Conservation (phyloP, 2,329 filamentous ascomycete species). For the Corynespora cassiicola region DNA sequence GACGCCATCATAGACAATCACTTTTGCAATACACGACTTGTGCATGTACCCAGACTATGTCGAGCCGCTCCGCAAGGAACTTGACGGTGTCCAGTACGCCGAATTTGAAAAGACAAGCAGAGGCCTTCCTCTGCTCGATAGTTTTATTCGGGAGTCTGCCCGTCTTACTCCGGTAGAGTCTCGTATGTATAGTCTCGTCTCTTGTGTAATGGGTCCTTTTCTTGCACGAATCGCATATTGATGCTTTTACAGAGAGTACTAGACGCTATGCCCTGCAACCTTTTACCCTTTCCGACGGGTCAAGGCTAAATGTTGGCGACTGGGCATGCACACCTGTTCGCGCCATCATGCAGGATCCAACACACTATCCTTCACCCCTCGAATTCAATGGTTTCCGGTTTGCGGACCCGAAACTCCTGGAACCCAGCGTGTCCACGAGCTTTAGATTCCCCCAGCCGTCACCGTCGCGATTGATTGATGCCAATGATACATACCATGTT, state of each 20-base stretch:
- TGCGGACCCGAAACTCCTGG: slow-evolving; percentile 14
- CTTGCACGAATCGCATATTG: neutral
- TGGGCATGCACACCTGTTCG: slow-evolving; percentile 24
- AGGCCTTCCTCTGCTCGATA: slow-evolving; percentile 26
- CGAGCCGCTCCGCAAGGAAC: slow-evolving; percentile 20
- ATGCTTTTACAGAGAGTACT: slow-evolving; percentile 14
- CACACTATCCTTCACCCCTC: slow-evolving; percentile 14
- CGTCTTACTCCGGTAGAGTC: slow-evolving; percentile 24
- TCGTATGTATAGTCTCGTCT: slow-evolving; percentile 14
- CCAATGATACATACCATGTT: slow-evolving; percentile 17
- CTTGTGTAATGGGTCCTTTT: neutral
- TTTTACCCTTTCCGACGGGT: slow-evolving; percentile 21
- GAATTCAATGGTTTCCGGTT: slow-evolving; percentile 28
- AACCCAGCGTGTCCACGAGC: slow-evolving; percentile 7
- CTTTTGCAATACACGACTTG: slow-evolving; percentile 24
- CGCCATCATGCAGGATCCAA: slow-evolving; percentile 19
- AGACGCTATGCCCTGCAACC: slow-evolving; percentile 19
- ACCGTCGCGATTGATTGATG: slow-evolving; percentile 18
- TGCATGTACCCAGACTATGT: slow-evolving; percentile 24
- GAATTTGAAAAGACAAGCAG: slow-evolving; percentile 16
- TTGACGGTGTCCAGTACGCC: slow-evolving; percentile 12
- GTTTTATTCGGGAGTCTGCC: slow-evolving; percentile 27
- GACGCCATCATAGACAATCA: slow-evolving; percentile 7
- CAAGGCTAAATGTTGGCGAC: slow-evolving; percentile 18
- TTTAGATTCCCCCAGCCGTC: slow-evolving; percentile 10